Evolutionary conservation across 768 basidiomycete genomes (phyloP).

Genomic region (Boletus patriciae): DNA sequence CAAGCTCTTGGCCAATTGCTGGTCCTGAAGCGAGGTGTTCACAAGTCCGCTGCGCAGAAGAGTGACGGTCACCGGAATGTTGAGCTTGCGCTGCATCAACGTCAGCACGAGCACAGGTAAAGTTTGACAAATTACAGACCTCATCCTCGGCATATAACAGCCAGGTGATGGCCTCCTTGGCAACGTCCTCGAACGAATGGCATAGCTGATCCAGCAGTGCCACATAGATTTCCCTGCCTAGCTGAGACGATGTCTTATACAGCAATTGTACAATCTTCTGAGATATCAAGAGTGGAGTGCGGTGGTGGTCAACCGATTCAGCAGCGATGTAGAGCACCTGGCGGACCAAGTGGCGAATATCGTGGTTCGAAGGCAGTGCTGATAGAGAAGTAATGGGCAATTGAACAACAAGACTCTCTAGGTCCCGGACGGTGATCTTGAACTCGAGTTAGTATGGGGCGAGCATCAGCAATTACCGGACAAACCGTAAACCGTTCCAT

Average conservation of each 20-base stretch:
- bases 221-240: slow-evolving; percentile 93
- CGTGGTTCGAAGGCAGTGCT: slow-evolving; percentile 76
- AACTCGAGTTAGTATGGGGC: slow-evolving; percentile 3
- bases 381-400: slow-evolving; percentile 70
- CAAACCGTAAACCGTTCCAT: slow-evolving; percentile 85
- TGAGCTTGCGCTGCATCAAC: slow-evolving; percentile 80
- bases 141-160: slow-evolving; percentile 95
- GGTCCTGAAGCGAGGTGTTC: slow-evolving; percentile 75
- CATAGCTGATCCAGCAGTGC: slow-evolving; percentile 87
- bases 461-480: slow-evolving; percentile 4
- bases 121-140: slow-evolving; percentile 44
- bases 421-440: slow-evolving; percentile 47
- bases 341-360: slow-evolving; percentile 80
- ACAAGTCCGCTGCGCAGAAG: slow-evolving; percentile 84
- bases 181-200: slow-evolving; percentile 85
- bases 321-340: slow-evolving; percentile 82
- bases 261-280: slow-evolving; percentile 96
- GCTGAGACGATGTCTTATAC: slow-evolving; percentile 82
- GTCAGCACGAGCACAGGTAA: slow-evolving; percentile 3
- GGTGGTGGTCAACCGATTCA: slow-evolving; percentile 74
- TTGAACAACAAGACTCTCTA: slow-evolving; percentile 79
- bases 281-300: slow-evolving; percentile 88
- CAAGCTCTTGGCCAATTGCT: slow-evolving; percentile 85
- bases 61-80: slow-evolving; percentile 89
- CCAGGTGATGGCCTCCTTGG: slow-evolving; percentile 97